These are phyloP conservation scores for Claviceps maximensis DNA, from an alignment of 2,329 filamentous ascomycete species.

Conservation along the genomic window DNA sequence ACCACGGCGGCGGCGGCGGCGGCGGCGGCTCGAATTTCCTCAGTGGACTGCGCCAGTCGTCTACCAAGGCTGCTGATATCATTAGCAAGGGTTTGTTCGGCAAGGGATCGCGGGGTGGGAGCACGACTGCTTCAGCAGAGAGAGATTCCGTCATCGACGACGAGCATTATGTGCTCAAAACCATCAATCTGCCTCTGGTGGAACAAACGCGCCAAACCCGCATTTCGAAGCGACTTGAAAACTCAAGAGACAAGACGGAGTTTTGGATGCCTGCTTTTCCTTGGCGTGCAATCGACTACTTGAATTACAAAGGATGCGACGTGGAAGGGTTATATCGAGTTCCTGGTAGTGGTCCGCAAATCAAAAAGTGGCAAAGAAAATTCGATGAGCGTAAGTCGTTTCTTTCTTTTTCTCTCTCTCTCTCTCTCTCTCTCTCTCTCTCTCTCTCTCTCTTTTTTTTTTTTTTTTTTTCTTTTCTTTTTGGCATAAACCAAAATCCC, in stretches of 20 bases:
- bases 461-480: neutral
- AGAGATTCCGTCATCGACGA: conserved; percentile 56
- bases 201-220: conserved; percentile 84
- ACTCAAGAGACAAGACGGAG: conserved; percentile 87
- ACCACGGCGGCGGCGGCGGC: neutral
- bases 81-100: conserved; percentile 74
- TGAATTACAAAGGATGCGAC: conserved; percentile 89
- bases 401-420: neutral
- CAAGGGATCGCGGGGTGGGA: conserved; percentile 61
- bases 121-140: conserved; percentile 49
- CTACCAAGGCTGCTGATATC: conserved; percentile 64
- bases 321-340: conserved; percentile 89
- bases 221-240: conserved; percentile 78
- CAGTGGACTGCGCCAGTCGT: conserved; percentile 59
- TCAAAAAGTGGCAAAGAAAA: conserved; percentile 84
- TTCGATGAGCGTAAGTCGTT: conserved; percentile 62
- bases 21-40: conserved; percentile 45
- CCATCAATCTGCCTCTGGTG: conserved; percentile 75
- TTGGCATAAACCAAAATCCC: neutral
- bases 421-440: no score
- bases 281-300: conserved; percentile 89
- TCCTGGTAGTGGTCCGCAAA: conserved; percentile 76
- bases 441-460: no score
- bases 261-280: conserved; percentile 98
- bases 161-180: conserved; percentile 70